Evolutionary conservation across 2,329 filamentous ascomycete species (phyloP).

Genomic region (Cercospora sp.): DNA sequence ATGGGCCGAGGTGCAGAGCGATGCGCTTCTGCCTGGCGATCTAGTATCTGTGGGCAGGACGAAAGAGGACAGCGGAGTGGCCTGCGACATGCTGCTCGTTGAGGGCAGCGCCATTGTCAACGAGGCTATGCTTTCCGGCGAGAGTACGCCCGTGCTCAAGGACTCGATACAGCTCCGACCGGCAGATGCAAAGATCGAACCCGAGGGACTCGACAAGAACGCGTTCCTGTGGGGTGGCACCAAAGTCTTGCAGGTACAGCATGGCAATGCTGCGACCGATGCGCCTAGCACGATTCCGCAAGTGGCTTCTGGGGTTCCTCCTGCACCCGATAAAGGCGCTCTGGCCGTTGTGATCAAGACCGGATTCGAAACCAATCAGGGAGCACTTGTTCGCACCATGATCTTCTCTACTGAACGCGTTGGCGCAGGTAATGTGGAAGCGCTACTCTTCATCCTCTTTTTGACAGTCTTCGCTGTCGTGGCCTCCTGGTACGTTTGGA

Average conservation of each 20-base stretch:
- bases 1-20: constrained; percentile 86
- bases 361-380: constrained; percentile 97
- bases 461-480: constrained; percentile 93
- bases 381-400: constrained; percentile 96
- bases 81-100: constrained; percentile 93
- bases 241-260: constrained; percentile 93
- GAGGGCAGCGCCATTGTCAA: constrained; percentile 97
- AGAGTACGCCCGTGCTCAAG: constrained; percentile 95
- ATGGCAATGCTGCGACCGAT: constrained; percentile 76
- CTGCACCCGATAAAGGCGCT: constrained; percentile 90
- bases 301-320: constrained; percentile 71
- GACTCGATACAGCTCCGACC: constrained; percentile 92
- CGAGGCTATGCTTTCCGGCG: constrained; percentile 97
- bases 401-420: constrained; percentile 99
- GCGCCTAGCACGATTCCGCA: constrained; percentile 59
- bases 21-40: constrained; percentile 89
- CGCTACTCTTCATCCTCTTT: constrained; percentile 96
- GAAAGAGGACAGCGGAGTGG: constrained; percentile 95
- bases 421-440: constrained; percentile 96
- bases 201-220: constrained; percentile 93
- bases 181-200: constrained; percentile 74
- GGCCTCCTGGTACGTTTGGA: constrained; percentile 98
- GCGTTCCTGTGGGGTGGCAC: constrained; percentile 95
- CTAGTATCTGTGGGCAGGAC: constrained; percentile 88
- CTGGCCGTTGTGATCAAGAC: constrained; percentile 95